Conservation (phyloP, 164 flowering plant species). For the Dillenia turbinata region DNA sequence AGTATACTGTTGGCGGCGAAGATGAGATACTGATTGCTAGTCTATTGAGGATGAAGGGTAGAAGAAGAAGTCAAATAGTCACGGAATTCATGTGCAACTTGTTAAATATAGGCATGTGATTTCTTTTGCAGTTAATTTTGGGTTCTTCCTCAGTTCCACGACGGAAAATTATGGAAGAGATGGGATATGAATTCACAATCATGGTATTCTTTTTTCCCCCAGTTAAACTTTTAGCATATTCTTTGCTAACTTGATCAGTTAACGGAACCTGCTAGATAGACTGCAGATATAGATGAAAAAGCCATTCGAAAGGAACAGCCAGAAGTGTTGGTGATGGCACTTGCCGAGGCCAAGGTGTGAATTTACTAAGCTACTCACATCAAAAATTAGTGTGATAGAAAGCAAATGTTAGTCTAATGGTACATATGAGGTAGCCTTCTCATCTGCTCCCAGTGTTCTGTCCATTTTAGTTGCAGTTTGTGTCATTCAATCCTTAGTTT, state of each 20-base stretch:
- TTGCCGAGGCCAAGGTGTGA: slow-evolving; percentile 86
- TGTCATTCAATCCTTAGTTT: too few relatives aligned
- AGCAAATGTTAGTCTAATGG: too few relatives aligned
- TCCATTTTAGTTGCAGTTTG: background rate
- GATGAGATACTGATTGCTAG: too few relatives aligned
- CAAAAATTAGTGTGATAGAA: too few relatives aligned
- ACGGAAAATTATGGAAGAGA: slow-evolving; percentile 57
- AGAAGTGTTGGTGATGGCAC: slow-evolving; percentile 86
- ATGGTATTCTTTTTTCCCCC: slow-evolving; percentile 43
- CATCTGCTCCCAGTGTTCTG: too few relatives aligned
- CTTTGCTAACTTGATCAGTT: slow-evolving; percentile 1
- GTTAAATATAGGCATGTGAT: too few relatives aligned
- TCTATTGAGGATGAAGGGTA: too few relatives aligned
- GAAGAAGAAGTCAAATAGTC: too few relatives aligned
- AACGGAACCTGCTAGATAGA: slow-evolving; percentile 29
- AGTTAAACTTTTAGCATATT: background rate
- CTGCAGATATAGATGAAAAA: slow-evolving; percentile 95
- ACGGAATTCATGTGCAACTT: too few relatives aligned
- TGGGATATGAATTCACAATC: slow-evolving; percentile 82
- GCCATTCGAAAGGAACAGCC: slow-evolving; percentile 70
- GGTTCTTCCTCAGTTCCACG: slow-evolving; percentile 87
- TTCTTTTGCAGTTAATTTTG: slow-evolving; percentile 63
- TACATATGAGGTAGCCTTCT: too few relatives aligned
- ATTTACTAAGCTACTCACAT: background rate
- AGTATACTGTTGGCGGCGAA: too few relatives aligned